phyloP scores from a whole-genome alignment of 2,329 filamentous ascomycete species.

The Ampelomyces quisqualis region DNA sequence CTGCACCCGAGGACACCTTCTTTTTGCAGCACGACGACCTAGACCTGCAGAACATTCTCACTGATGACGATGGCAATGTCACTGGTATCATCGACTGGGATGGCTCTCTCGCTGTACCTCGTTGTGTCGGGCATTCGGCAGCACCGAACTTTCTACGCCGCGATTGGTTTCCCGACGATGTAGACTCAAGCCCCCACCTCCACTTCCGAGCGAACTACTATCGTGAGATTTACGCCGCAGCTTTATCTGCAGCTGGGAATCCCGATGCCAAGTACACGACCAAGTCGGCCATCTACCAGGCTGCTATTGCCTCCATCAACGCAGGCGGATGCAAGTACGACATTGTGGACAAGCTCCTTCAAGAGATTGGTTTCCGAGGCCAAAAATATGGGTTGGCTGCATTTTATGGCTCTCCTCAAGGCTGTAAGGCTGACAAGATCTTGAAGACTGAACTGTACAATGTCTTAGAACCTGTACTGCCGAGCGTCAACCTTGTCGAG shows the following conservation, averaged over 20 bases:
- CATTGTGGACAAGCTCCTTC: background rate
- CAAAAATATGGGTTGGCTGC: too few species aligned
- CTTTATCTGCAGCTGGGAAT: constrained; percentile 9
- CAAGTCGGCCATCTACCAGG: constrained; percentile 11
- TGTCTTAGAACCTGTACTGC: background rate
- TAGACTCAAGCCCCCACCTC: background rate
- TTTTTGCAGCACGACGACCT: constrained; percentile 16
- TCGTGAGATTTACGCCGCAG: constrained; percentile 10
- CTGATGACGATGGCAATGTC: constrained; percentile 10
- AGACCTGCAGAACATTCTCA: constrained; percentile 17
- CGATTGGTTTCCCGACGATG: background rate
- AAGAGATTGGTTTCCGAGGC: too few species aligned
- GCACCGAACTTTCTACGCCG: constrained; percentile 1
- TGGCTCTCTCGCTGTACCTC: background rate
- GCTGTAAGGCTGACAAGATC: background rate
- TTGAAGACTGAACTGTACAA: background rate
- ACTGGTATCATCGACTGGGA: constrained; percentile 16
- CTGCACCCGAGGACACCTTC: constrained; percentile 9
- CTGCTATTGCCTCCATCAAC: constrained; percentile 3
- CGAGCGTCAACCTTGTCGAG: background rate
- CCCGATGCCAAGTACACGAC: constrained; percentile 8
- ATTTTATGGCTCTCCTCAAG: background rate
- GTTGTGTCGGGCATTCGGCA: constrained; percentile 1
- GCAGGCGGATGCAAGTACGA: background rate
- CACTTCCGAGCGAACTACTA: background rate